Percentiles rank a stretch among this genome's conserved stretches.
phyloP scores from a whole-genome alignment of 148 eudicot species.

The Nyssa sinensis region DNA sequence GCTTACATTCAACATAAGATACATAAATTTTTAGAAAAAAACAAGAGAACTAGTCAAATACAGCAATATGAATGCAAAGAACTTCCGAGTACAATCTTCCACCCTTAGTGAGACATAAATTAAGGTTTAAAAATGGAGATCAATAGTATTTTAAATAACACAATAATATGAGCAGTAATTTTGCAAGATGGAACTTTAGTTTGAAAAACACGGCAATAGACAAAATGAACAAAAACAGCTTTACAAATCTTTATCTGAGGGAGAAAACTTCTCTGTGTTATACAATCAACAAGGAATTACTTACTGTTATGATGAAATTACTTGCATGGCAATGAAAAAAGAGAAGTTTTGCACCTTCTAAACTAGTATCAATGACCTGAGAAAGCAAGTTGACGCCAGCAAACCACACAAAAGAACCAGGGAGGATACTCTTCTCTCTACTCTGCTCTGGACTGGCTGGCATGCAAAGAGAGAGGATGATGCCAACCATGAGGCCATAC shows the following conservation, averaged over 20 bases:
- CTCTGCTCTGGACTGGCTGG: neutral
- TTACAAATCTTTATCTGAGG: neutral
- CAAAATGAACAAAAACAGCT: neutral
- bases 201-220: neutral
- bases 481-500: conserved; percentile 16
- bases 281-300: neutral
- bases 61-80: too few relatives aligned
- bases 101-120: neutral
- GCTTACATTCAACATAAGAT: too few relatives aligned
- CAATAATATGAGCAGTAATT: neutral
- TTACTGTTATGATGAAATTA: neutral
- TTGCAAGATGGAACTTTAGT: too few relatives aligned
- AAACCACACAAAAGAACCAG: neutral
- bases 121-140: neutral
- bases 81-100: too few relatives aligned
- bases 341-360: neutral
- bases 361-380: neutral
- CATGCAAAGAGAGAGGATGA: conserved; percentile 11
- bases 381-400: neutral
- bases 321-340: neutral
- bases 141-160: neutral
- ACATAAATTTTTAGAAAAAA: too few relatives aligned
- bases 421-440: neutral
- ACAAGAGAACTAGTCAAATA: too few relatives aligned
- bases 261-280: neutral